Evolutionary conservation across 805 yeast species (phyloP).

Genomic region (Starmerella apis): DNA sequence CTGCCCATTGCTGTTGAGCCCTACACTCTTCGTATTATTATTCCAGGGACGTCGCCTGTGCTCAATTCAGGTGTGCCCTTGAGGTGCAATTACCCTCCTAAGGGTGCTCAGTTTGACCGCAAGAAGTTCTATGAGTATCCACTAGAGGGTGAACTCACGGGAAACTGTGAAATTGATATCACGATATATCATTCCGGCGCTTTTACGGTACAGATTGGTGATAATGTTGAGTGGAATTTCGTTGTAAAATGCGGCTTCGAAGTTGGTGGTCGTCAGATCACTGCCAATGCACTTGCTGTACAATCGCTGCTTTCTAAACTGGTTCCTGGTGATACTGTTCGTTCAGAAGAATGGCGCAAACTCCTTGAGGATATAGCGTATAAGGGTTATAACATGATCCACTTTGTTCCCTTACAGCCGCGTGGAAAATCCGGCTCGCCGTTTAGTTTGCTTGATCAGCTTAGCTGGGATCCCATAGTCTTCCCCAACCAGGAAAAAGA

Average conservation of each 20-base stretch:
- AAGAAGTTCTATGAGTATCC: slow-evolving; percentile 44
- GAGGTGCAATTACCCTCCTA: slow-evolving; percentile 61
- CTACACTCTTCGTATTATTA: slow-evolving; percentile 44
- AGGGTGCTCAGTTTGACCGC: slow-evolving; percentile 43
- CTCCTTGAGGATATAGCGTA: slow-evolving; percentile 49
- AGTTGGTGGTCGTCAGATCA: slow-evolving; percentile 46
- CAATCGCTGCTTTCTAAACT: slow-evolving; percentile 86
- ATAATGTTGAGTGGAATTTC: slow-evolving; percentile 45
- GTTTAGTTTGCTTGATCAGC: slow-evolving; percentile 80
- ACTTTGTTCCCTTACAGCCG: slow-evolving; percentile 85
- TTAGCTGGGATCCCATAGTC: slow-evolving; percentile 55
- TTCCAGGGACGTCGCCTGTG: slow-evolving; percentile 67
- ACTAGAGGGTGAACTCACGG: slow-evolving; percentile 41
- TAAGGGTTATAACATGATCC: slow-evolving; percentile 91
- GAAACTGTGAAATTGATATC: slow-evolving; percentile 52
- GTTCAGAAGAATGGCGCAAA: slow-evolving; percentile 48
- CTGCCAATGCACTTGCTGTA: slow-evolving; percentile 68
- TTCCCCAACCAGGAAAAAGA: slow-evolving; percentile 48
- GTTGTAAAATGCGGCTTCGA: slow-evolving; percentile 68
- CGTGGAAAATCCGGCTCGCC: slow-evolving; percentile 91
- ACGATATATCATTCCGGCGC: slow-evolving; percentile 66
- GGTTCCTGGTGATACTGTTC: slow-evolving; percentile 51
- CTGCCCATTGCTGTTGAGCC: slow-evolving; percentile 35
- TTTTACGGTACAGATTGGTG: slow-evolving; percentile 61
- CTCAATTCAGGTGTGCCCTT: slow-evolving; percentile 54